These are phyloP conservation scores for Paxillus ammoniavirescens DNA, from an alignment of 768 basidiomycete species.

Conservation along the genomic window DNA sequence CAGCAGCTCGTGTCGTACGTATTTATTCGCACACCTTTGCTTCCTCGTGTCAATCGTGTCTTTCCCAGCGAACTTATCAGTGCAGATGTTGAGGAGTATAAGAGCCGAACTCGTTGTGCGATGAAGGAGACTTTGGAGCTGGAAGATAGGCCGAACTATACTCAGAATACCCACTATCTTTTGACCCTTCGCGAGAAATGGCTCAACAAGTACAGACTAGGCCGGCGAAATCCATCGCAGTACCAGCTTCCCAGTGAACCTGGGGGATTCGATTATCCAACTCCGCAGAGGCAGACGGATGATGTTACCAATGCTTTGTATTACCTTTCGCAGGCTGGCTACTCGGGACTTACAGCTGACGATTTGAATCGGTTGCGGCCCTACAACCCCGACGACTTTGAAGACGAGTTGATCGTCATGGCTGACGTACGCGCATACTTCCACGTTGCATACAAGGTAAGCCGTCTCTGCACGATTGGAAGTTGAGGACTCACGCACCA, in stretches of 20 bases:
- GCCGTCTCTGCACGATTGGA: background rate
- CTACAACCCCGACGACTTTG: conserved; percentile 22
- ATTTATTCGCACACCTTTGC: background rate
- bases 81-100: conserved; percentile 29
- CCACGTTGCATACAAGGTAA: conserved; percentile 52
- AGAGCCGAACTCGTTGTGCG: conserved; percentile 17
- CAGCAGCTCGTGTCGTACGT: conserved; percentile 36
- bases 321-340: conserved; percentile 31
- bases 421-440: conserved; percentile 57
- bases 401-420: conserved; percentile 50
- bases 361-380: conserved; percentile 30
- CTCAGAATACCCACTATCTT: conserved; percentile 31
- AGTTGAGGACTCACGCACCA: background rate
- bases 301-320: conserved; percentile 16
- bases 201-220: conserved; percentile 23
- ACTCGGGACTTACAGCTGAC: conserved; percentile 10
- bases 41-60: background rate
- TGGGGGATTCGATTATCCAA: no score
- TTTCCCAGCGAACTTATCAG: conserved; percentile 25
- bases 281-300: no score
- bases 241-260: background rate
- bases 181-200: conserved; percentile 20
- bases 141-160: conserved; percentile 41
- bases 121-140: conserved; percentile 36
- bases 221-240: background rate